Base-by-base conservation (phyloP, 164 flowering plant species). In the Santalum album region DNA sequence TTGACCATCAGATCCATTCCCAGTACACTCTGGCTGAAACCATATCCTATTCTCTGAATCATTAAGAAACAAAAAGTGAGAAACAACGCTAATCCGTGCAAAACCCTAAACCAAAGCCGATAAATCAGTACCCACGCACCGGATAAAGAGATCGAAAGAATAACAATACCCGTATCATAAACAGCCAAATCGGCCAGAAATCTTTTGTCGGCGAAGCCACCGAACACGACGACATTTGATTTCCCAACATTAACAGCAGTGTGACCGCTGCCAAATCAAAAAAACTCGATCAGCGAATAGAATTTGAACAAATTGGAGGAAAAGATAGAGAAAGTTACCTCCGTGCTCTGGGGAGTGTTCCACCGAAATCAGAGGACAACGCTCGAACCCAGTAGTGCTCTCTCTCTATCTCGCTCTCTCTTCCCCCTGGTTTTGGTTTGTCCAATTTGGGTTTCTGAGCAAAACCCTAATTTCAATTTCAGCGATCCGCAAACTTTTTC, bases 21-120 rank as follows among this genome's bases (percentile, higher is more conserved):
- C 97, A 14, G 87, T 87, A 74, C 96, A 94, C 63, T 90, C 84
- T 27, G 99, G 99, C 73, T 78, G 78, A 72, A 75, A 90, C 97
- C 97, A 94, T 54, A 86, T 35, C 55, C 77, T 84, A 69, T 86
- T 90, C n/a, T 87, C 99, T 90, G 80, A 65, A 59, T 55, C 38
- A 67, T 48, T 7, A 12, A 52, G 50, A 58, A 59, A 27, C 51
- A 36, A 42, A 25, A 42, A 56, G 44, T 29, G 9, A 29, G 22
- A 48, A 48, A 48, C 3, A 1, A 14, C 15, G 10, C 25, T 21
- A n/a, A 48, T 22, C 26, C n/a, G n/a, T n/a, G n/a, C n/a, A n/a
- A n/a, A n/a, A 23, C 26, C 18, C 2, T 2, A 10, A n/a, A 48
- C 3, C 19, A 23, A 2, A 21, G 15, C 25, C 51, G 5, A 48